Percentiles rank a stretch among this genome's conserved stretches.
phyloP scores from a whole-genome alignment of 345 rosid genomes.

The Brassica nigra region DNA sequence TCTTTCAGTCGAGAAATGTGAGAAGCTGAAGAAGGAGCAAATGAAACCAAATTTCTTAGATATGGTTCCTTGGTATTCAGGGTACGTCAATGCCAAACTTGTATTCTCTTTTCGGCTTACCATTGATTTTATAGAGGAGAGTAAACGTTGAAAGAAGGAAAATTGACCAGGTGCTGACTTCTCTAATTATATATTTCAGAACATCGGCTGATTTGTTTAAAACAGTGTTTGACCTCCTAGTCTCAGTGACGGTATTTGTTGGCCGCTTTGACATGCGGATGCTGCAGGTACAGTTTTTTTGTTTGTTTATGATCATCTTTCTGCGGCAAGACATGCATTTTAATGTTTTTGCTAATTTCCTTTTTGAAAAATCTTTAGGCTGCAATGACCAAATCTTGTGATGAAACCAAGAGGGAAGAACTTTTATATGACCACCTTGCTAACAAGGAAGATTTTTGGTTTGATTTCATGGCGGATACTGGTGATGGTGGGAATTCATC shows the following conservation, averaged over 20 bases:
- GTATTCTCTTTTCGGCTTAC: background rate
- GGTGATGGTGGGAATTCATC: constrained; percentile 99
- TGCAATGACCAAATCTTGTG: constrained; percentile 73
- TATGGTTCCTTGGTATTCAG: constrained; percentile 99
- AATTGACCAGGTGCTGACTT: constrained; percentile 24
- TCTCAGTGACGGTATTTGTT: constrained; percentile 95
- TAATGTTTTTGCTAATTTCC: background rate
- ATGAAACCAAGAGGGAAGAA: constrained; percentile 56
- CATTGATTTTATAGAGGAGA: background rate
- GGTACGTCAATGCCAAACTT: constrained; percentile 53
- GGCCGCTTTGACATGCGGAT: constrained; percentile 99
- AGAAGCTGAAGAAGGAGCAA: constrained; percentile 80
- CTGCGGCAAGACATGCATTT: constrained; percentile 6
- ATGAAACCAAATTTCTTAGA: constrained; percentile 93
- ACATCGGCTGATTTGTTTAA: constrained; percentile 98
- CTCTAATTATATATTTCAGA: constrained; percentile 57
- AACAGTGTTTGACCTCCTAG: constrained; percentile 95
- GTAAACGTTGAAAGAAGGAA: background rate
- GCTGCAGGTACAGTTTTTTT: constrained; percentile 76
- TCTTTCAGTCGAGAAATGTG: constrained; percentile 72
- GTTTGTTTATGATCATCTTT: background rate
- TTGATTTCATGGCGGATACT: constrained; percentile 99
- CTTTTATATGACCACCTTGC: constrained; percentile 77
- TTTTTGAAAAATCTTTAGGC: constrained; percentile 57
- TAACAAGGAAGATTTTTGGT: constrained; percentile 82